phyloP scores from a whole-genome alignment of 2,329 filamentous ascomycete genomes.

The Trichoderma simmonsii region DNA sequence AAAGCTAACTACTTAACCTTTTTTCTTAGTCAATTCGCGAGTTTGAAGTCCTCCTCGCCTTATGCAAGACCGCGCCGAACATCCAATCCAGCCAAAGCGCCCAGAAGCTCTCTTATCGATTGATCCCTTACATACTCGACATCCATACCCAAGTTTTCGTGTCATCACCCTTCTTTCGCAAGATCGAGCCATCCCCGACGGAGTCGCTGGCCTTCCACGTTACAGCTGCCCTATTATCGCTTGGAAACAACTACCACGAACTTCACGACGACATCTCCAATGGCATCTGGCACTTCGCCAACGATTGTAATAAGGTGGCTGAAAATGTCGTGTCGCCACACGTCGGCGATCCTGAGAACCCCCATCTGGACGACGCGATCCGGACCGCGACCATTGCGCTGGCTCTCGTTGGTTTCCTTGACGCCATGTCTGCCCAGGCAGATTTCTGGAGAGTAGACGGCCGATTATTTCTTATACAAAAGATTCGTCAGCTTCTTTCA shows the following conservation, averaged over 20 bases:
- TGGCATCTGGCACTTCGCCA: slow-evolving; percentile 69
- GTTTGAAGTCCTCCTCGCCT: slow-evolving; percentile 83
- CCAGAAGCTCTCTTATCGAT: slow-evolving; percentile 71
- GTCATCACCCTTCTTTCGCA: slow-evolving; percentile 76
- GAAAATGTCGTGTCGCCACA: slow-evolving; percentile 52
- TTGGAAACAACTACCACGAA: slow-evolving; percentile 69
- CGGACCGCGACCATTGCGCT: slow-evolving; percentile 73
- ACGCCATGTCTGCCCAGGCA: slow-evolving; percentile 73
- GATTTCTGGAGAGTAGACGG: slow-evolving; percentile 78
- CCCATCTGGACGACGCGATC: slow-evolving; percentile 63
- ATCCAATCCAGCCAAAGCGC: slow-evolving; percentile 70
- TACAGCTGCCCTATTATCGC: slow-evolving; percentile 73
- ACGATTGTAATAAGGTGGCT: slow-evolving; percentile 64
- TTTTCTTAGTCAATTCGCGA: slow-evolving; percentile 73
- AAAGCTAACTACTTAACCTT: slow-evolving; percentile 19
- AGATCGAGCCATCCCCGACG: slow-evolving; percentile 83
- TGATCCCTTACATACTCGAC: slow-evolving; percentile 82
- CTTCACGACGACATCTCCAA: slow-evolving; percentile 65
- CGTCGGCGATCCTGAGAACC: slow-evolving; percentile 53
- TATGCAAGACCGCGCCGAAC: slow-evolving; percentile 84
- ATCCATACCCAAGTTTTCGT: slow-evolving; percentile 75
- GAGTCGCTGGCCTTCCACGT: slow-evolving; percentile 78
- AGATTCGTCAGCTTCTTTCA: slow-evolving; percentile 70
- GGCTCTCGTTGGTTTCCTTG: slow-evolving; percentile 85
- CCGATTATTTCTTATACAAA: slow-evolving; percentile 68